Evolutionary conservation across 2,329 filamentous ascomycete species (phyloP), one percentile per base, ranked within the genome.

Genomic region (Verruconis gallopava): DNA sequence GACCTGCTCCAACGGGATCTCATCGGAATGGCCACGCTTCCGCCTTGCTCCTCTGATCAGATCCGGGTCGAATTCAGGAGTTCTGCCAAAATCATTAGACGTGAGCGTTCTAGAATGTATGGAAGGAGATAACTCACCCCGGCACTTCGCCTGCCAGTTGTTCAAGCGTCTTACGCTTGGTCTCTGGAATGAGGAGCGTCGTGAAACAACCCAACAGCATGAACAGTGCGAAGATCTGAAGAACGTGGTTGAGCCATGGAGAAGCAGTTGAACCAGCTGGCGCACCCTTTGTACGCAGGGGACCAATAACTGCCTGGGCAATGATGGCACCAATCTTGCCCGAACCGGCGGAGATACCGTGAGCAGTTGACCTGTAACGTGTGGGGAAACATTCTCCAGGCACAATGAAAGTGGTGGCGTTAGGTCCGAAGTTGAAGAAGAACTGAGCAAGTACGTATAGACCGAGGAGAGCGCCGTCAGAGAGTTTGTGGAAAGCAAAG

Each of bases 221-320:
- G 66, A 89, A 86, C 6, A 85, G 66, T 0, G 81, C 80, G 58
- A 84, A 86, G 28, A 86, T 80, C 56, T 85, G 71, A 65, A 89
- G 77, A 28, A 88, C 72, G 44, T 80, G 76, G 56, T 82, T 72
- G 42, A 88, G 68, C 72, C 79, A 81, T 2, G 79, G 81, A 1
- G 59, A 66, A 13, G 20, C 42, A 5, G 13, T n/a, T 2, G 37
- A 13, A 20, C 28, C 37, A 13, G 42, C 9, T 21, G 25, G 39
- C 9, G 71, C 64, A 19, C 76, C 79, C 21, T 71, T 69, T 14
- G 69, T 71, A 25, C 65, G 61, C 48, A 69, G 64, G 36, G 66
- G 65, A 35, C 64, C 66, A 44, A 69, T 66, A 49, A 67, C 60
- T 12, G 65, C 63, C 48, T 69, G 65, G 3, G 67, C 66, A 49